Evolutionary conservation across 2,329 filamentous ascomycete genomes (phyloP), one percentile per base, ranked within the genome.

Genomic region (Elsinoe ampelina): DNA sequence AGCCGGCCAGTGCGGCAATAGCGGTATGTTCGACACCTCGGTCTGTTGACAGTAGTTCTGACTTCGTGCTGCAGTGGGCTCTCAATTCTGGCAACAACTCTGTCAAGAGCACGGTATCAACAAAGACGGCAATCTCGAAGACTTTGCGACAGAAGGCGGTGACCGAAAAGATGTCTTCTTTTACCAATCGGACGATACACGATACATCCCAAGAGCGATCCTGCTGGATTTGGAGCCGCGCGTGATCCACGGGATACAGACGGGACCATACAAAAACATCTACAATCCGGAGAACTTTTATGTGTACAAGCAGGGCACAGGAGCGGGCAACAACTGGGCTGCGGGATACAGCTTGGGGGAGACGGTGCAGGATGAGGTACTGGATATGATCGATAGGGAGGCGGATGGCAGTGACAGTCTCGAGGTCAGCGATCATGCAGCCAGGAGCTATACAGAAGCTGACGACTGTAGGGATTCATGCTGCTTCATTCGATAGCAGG

Each of bases 261-360:
- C 85, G 8, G 90, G 93, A 1, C 85, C 91, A 0, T 98, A 98
- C 77, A 89, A 86, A 72, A 97, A 98, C 71, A 98, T 98, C 59
- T 98, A 98, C 81, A 98, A 98, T 70, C 93, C 93, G 0, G 93
- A 98, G 73, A 98, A 98, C 77, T 96, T 97, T 75, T 98, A 95
- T 70, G 83, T 97, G 55, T 89, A 92, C 65, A 95, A 95, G 71
- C 87, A 92, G 73, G 93, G 93, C 58, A 84, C 89, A 57, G 93
- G 93, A 45, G 93, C 93, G 5, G 93, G 90, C 45, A 98, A 98
- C 73, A 98, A 97, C 72, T 98, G 93, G 93, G 93, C 91, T 60
- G 87, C 93, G 67, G 93, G 93, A 47, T 98, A 98, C 73, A 85
- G 93, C 63, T 91, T 89, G 55, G 93, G 91, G 63, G 91, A 96